Base-by-base conservation (phyloP, 441 rosid species). In the Geranium incanum region DNA sequence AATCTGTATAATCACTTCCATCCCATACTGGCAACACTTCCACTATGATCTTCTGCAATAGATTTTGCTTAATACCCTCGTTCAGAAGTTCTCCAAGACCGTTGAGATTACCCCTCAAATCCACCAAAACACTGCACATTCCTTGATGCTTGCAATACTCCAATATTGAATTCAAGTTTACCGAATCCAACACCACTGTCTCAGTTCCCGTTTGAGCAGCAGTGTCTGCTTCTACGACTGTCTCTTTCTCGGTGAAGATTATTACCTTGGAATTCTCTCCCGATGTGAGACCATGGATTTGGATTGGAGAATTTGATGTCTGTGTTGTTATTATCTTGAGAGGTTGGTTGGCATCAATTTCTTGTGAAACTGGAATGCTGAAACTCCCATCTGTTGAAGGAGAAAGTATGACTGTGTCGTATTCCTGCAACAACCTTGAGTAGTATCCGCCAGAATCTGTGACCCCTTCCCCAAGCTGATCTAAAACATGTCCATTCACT, bases 11-110 rank as follows among this genome's bases (percentile, higher is more conserved):
- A 3, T 72, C 71, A 66, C 66, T 16, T 66, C 71, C 86, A 63
- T 71, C 76, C 94, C 88, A 92, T 68, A 82, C 37, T 9, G 97
- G 97, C 73, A 88, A 75, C 48, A 90, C 78, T 84, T 92, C 99
- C 71, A 89, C 75, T 3, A 89, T 6, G 16, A 90, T 57, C 59
- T 92, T 95, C 75, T 85, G 93, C 78, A 89, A 66, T 78, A 81
- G 66, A 38, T 83, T 85, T 68, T 86, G 79, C 76, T 85, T 87
- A 57, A 85, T 70, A 3, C 84, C 81, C 36, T 87, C 88, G 72
- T 69, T 71, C 4, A 92, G 59, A 72, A 92, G 89, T 73, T 70
- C 84, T 76, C 79, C 86, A 69, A 86, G 83, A 48, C 86, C 88
- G 57, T 45, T 68, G 4, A 78, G 38, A 66, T 72, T 68, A 28